phyloP scores from a whole-genome alignment of 805 yeast genomes.

The Vanderwaltozyma tropicalis region DNA sequence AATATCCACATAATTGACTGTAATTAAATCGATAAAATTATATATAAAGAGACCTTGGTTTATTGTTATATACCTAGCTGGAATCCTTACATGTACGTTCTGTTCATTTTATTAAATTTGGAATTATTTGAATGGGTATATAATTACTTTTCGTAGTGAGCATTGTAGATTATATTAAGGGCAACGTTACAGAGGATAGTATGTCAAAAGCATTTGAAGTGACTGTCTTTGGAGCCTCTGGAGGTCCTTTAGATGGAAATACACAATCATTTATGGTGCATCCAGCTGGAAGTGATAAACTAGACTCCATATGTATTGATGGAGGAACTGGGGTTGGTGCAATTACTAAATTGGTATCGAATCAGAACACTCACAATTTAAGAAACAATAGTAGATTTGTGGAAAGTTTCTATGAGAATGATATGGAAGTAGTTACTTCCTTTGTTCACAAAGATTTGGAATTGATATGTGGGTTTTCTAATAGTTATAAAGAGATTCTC shows the following conservation, averaged over 20 bases:
- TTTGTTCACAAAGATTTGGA: slow-evolving; percentile 8
- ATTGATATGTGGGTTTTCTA: slow-evolving; percentile 13
- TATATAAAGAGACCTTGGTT: too few relatives aligned
- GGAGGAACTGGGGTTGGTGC: slow-evolving; percentile 68
- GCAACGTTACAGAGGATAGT: not conserved
- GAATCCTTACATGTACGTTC: too few relatives aligned
- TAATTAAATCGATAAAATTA: too few relatives aligned
- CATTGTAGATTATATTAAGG: too few relatives aligned
- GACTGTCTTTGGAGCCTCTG: slow-evolving; percentile 66
- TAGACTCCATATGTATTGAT: slow-evolving; percentile 51
- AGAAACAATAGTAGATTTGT: slow-evolving; percentile 3
- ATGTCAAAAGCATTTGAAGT: slow-evolving; percentile 37
- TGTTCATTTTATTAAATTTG: too few relatives aligned
- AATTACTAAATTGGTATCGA: slow-evolving; percentile 34
- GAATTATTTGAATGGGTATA: too few relatives aligned
- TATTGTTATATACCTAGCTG: too few relatives aligned
- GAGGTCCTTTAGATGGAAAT: slow-evolving; percentile 70
- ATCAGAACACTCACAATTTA: slow-evolving; percentile 3
- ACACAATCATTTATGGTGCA: slow-evolving; percentile 64
- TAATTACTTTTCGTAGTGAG: too few relatives aligned
- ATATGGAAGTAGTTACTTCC: slow-evolving; percentile 13
- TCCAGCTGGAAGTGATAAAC: slow-evolving; percentile 30
- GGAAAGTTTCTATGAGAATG: slow-evolving; percentile 16
- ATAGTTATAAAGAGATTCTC: slow-evolving; percentile 3
- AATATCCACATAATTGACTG: too few relatives aligned